Evolutionary conservation across 495 filamentous ascomycete species (phyloP).

Genomic region (Penicillium goetzii): DNA sequence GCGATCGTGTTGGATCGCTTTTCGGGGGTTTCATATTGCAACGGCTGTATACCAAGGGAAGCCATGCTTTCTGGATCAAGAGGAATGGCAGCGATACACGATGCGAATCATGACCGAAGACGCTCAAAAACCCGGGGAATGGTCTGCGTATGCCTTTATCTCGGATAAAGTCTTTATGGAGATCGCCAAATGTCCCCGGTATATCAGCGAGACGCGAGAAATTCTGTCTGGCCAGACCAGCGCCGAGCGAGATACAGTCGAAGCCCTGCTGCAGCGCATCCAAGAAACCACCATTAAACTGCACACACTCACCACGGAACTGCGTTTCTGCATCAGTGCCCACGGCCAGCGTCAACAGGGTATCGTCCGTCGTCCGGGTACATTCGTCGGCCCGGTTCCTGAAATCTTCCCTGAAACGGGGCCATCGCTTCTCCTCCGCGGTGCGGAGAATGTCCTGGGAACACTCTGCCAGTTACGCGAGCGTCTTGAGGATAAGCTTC

Average conservation of each 20-base stretch:
- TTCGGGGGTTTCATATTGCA: conserved; percentile 40
- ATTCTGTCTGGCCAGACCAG: conserved; percentile 14
- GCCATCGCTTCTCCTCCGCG: conserved; percentile 32
- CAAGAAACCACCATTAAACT: conserved; percentile 23
- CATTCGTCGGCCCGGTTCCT: conserved; percentile 32
- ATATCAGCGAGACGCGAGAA: conserved; percentile 33
- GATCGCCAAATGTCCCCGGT: conserved; percentile 38
- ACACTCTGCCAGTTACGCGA: conserved; percentile 23
- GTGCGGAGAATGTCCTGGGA: conserved; percentile 30
- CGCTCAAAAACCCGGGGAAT: conserved; percentile 29
- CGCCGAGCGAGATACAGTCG: conserved; percentile 1
- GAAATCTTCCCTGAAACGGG: conserved; percentile 35
- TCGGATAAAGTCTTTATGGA: conserved; percentile 37
- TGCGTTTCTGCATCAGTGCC: conserved; percentile 31
- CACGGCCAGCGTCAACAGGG: conserved; percentile 33
- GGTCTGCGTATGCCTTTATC: conserved; percentile 29
- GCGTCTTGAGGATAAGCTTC: conserved; percentile 20
- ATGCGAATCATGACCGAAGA: conserved; percentile 31
- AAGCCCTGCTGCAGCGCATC: conserved; percentile 27
- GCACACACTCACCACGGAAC: conserved; percentile 16
- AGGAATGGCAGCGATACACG: conserved; percentile 36
- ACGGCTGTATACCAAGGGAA: conserved; percentile 34
- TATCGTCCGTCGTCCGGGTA: conserved; percentile 27
- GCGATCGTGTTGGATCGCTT: conserved; percentile 36
- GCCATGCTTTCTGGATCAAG: conserved; percentile 38